phyloP scores from a whole-genome alignment of 306 rosid species.

The Malus domestica region ASM211411v1 NC_041794.1:3543501-3544000 shows the following conservation, averaged over 20 bases:
- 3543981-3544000: slow-evolving; percentile 17
- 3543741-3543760: background rate
- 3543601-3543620: no score
- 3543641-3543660: no score
- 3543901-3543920: background rate
- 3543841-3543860: no score
- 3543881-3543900: no score
- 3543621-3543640: no score
- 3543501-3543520: no score
- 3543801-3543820: background rate
- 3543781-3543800: background rate
- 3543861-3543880: no score
- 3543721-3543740: background rate
- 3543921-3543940: slow-evolving; percentile 39
- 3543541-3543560: no score
- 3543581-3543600: no score
- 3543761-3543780: background rate
- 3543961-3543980: slow-evolving; percentile 22
- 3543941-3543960: slow-evolving; percentile 38
- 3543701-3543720: background rate
- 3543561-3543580: no score
- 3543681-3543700: background rate
- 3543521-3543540: no score
- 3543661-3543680: background rate
- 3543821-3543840: no score